A percentile compares a stretch with the other conserved stretches of the same genome.
These are phyloP conservation scores for Cystobasidium slooffiae DNA, from an alignment of 1,284 basidiomycete species.

Conservation along the genomic window DNA sequence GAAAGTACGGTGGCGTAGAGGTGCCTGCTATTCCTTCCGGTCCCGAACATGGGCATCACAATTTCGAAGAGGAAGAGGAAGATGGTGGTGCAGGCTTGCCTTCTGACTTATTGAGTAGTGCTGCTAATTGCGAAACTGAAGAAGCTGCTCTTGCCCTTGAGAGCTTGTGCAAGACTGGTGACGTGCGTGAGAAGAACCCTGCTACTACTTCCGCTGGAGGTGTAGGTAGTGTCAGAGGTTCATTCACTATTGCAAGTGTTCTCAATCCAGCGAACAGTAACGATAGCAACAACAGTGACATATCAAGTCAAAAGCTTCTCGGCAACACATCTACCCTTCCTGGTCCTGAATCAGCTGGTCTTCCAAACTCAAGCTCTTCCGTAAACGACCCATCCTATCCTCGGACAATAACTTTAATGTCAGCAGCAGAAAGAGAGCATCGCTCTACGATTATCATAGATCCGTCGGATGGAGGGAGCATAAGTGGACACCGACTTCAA, in stretches of 20 bases:
- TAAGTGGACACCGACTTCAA: not conserved
- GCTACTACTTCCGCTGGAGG: not conserved
- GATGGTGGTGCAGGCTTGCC: not conserved
- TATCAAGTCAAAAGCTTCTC: no score
- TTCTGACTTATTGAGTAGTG: not conserved
- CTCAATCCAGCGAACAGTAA: not conserved
- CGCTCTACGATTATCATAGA: slow-evolving; percentile 29
- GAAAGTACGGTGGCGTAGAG: no score
- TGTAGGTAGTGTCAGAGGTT: not conserved
- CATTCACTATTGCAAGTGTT: not conserved
- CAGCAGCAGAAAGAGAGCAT: not conserved
- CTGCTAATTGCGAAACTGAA: slow-evolving; percentile 24
- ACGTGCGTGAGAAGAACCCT: not conserved
- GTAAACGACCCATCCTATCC: not conserved
- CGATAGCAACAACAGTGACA: no score
- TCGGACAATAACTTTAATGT: not conserved
- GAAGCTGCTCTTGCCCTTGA: slow-evolving; percentile 37
- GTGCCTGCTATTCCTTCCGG: no score
- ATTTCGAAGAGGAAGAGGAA: not conserved
- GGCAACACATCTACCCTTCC: not conserved
- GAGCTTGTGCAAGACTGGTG: slow-evolving; percentile 22
- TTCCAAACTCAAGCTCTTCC: not conserved
- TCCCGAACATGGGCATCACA: not conserved
- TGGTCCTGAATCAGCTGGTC: not conserved
- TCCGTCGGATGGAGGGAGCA: not conserved